Evolutionary conservation across 2,329 filamentous ascomycete species (phyloP).

Genomic region (Thelonectria discophora): DNA sequence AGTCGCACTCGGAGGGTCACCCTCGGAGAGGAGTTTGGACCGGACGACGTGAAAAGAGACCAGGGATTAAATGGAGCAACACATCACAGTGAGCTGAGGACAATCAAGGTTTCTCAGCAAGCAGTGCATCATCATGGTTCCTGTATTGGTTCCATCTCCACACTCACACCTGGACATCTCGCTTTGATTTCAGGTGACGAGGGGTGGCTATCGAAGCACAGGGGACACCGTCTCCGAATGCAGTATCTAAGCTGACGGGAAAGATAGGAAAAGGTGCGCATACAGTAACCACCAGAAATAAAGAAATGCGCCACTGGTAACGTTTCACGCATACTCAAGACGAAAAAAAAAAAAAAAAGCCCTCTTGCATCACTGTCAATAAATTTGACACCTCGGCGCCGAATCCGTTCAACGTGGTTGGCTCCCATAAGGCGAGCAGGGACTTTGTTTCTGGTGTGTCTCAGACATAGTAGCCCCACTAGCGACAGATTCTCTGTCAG

Average conservation of each 20-base stretch:
- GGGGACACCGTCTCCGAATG: background rate
- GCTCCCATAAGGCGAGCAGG: background rate
- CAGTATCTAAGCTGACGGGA: background rate
- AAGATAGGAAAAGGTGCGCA: background rate
- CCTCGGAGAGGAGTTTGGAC: background rate
- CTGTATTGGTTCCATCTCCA: slow-evolving; percentile 2
- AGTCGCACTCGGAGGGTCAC: too few species aligned
- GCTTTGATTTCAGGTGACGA: background rate
- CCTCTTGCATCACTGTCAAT: background rate
- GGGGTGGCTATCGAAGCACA: background rate
- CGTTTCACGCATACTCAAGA: background rate
- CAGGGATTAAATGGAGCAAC: background rate
- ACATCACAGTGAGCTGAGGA: background rate
- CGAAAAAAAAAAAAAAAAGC: background rate
- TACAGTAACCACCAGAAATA: background rate
- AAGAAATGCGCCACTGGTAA: background rate
- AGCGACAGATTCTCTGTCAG: slow-evolving; percentile 9
- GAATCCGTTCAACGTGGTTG: slow-evolving; percentile 12
- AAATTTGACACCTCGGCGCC: slow-evolving; percentile 13
- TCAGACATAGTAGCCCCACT: slow-evolving; percentile 18
- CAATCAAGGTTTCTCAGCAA: slow-evolving; percentile 5
- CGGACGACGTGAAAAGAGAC: background rate
- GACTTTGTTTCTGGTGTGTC: slow-evolving; percentile 13
- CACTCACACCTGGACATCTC: background rate
- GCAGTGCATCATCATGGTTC: background rate